phyloP scores from a whole-genome alignment of 768 basidiomycete genomes.

The Cystofilobasidium macerans region DNA sequence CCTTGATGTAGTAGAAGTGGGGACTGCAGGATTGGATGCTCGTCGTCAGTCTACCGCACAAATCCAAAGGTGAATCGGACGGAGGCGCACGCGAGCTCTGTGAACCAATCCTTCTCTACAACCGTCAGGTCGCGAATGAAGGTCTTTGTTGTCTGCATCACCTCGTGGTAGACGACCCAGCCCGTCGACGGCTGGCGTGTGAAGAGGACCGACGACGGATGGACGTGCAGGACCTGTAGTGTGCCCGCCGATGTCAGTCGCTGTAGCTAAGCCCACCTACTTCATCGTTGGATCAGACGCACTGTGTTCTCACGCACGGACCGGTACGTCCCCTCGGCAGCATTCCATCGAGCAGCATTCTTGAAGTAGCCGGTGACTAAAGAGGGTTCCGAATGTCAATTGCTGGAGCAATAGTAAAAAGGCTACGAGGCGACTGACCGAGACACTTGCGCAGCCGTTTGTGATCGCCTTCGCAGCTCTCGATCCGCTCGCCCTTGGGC shows the following conservation, averaged over 20 bases:
- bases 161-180: conserved; percentile 91
- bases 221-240: conserved; percentile 65
- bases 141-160: conserved; percentile 90
- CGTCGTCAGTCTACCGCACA: too few species aligned
- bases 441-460: conserved; percentile 74
- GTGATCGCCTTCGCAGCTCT: conserved; percentile 83
- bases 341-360: conserved; percentile 73
- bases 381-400: not conserved
- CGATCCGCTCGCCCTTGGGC: conserved; percentile 46
- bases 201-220: conserved; percentile 88
- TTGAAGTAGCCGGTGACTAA: conserved; percentile 39
- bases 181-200: conserved; percentile 79
- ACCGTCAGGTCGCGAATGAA: conserved; percentile 90
- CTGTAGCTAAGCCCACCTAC: too few species aligned
- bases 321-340: conserved; percentile 84
- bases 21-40: not conserved
- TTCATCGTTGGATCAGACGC: conserved; percentile 36
- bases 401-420: too few species aligned
- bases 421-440: conserved; percentile 28
- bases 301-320: conserved; percentile 78
- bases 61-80: not conserved
- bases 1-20: conserved; percentile 2
- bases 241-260: not conserved
- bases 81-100: conserved; percentile 39
- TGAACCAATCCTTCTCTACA: conserved; percentile 86